Evolutionary conservation across 2,329 filamentous ascomycete genomes (phyloP).

Genomic region (Fusarium falciforme): DNA sequence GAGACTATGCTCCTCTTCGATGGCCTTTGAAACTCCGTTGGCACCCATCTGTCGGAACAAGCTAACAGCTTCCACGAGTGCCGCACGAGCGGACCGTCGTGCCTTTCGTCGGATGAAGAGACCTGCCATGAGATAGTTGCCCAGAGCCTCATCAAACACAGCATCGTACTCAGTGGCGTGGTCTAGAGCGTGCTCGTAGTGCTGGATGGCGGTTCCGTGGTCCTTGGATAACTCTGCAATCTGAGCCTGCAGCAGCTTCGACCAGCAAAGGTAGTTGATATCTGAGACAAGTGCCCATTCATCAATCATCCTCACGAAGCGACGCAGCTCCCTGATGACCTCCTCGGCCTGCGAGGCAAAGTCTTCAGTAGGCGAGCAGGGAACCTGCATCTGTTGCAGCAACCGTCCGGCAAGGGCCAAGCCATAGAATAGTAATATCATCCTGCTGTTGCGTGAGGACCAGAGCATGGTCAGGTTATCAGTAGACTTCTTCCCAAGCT

Average conservation of each 20-base stretch:
- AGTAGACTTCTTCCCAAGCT: slow-evolving; percentile 64
- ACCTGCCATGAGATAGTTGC: slow-evolving; percentile 79
- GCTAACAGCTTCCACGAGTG: slow-evolving; percentile 74
- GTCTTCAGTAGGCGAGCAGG: slow-evolving; percentile 56
- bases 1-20: slow-evolving; percentile 75
- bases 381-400: slow-evolving; percentile 61
- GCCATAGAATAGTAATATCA: slow-evolving; percentile 70
- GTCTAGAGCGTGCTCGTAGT: slow-evolving; percentile 78
- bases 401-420: slow-evolving; percentile 66
- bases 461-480: slow-evolving; percentile 63
- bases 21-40: slow-evolving; percentile 73
- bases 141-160: slow-evolving; percentile 77
- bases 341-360: slow-evolving; percentile 57
- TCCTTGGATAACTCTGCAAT: slow-evolving; percentile 71
- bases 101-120: slow-evolving; percentile 75
- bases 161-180: slow-evolving; percentile 76
- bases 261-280: slow-evolving; percentile 79
- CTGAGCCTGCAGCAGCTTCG: slow-evolving; percentile 75
- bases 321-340: slow-evolving; percentile 64
- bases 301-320: slow-evolving; percentile 70
- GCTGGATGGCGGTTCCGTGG: slow-evolving; percentile 67
- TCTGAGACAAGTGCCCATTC: slow-evolving; percentile 73
- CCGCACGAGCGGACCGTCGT: slow-evolving; percentile 74
- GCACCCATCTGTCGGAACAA: slow-evolving; percentile 78
- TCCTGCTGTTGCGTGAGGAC: slow-evolving; percentile 69